Evolutionary conservation across 2,329 filamentous ascomycete genomes (phyloP).

Genomic region (Ceratocystis diversiconidia): DNA sequence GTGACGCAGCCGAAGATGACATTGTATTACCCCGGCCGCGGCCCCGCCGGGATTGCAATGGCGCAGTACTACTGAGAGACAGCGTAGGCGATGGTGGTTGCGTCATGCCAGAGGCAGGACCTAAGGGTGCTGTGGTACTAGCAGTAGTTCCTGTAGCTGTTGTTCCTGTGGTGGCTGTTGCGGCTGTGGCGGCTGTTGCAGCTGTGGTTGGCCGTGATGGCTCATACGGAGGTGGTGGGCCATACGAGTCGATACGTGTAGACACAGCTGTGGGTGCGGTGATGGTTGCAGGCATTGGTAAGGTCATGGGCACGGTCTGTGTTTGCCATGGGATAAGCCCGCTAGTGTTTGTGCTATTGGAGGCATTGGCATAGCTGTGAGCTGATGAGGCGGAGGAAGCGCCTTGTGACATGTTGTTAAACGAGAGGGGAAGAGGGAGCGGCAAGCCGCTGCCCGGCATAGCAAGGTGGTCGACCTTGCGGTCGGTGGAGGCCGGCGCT

Average conservation of each 20-base stretch:
- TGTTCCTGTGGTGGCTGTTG: not conserved
- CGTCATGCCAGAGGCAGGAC: not conserved
- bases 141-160: not conserved
- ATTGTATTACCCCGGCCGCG: not conserved
- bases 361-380: not conserved
- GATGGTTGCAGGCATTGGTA: not conserved
- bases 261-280: not conserved
- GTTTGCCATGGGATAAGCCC: slow-evolving; percentile 4
- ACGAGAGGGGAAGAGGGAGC: not conserved
- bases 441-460: slow-evolving; percentile 16
- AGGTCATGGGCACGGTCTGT: not conserved
- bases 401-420: not conserved
- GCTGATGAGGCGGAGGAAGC: slow-evolving; percentile 9
- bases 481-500: not conserved
- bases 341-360: not conserved
- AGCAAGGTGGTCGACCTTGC: slow-evolving; percentile 16
- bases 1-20: not conserved
- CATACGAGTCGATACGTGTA: slow-evolving; percentile 3
- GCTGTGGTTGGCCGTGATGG: slow-evolving; percentile 12
- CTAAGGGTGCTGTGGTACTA: not conserved
- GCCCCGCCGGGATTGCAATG: not conserved
- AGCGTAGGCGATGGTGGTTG: not conserved
- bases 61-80: not conserved
- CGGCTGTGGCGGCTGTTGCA: not conserved
- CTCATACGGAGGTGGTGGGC: slow-evolving; percentile 17